Evolutionary conservation across 78 protist species (phyloP), one percentile per base, ranked within the genome.

Genomic region (Reticulomyxa filosa): DNA sequence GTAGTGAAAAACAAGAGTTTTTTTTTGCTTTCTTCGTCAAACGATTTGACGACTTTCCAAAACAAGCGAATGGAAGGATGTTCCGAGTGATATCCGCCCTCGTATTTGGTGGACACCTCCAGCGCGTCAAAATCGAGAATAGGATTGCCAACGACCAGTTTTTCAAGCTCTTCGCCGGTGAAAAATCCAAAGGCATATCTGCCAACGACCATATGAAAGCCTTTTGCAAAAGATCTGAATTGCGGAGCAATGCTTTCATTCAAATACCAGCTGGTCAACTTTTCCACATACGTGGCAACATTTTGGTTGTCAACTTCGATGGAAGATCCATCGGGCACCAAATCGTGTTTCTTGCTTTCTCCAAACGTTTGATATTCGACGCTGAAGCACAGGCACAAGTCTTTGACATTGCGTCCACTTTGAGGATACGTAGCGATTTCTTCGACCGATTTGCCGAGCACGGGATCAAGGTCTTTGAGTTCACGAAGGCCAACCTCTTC

Each of bases 161-260:
- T 59, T 61, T 88, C 92, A 23, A 94, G 68, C 74, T 94, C 99
- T 48, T 83, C 94, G 4, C 91, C 74, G 17, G 38, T 20, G 65
- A 63, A 46, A n/a, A 51, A 61, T 13, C 32, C 30, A 22, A 61
- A 7, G 6, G 11, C 1, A 4, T 46, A 36, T 10, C 62, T 62
- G 3, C 82, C 80, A 64, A 75, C 62, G 26, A 80, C 83, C 50
- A 32, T 0, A n/a, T 11, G 23, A 62, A 89, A 90, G 30, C 97
- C 97, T n/a, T 62, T 27, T 33, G 2, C 26, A 68, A 90, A 90
- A 22, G 78, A 75, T 5, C 0, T 35, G 77, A 80, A 90, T 59
- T 85, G 88, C 32, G 13, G 51, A 46, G 51, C 30, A 34, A 85
- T 62, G 23, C 83, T 61, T 29, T 38, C 62, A 25, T 67, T 70